Conservation (phyloP, 2,329 filamentous ascomycete genomes). For the Alternaria dauci region DNA sequence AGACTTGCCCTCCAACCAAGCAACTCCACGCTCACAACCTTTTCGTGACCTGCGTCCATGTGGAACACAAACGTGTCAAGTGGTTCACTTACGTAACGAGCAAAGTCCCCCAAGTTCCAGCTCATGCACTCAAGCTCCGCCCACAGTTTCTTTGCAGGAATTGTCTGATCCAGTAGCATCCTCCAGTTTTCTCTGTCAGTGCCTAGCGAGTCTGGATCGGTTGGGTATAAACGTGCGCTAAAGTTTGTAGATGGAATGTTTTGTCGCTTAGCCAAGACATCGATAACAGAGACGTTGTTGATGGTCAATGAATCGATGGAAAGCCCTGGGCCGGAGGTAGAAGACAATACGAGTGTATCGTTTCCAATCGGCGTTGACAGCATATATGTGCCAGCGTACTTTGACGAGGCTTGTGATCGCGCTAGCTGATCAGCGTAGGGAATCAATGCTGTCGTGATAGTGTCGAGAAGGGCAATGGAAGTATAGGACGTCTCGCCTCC, state of each 20-base stretch:
- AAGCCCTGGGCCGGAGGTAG: conserved; percentile 29
- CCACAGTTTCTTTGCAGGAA: conserved; percentile 14
- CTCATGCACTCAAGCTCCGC: conserved; percentile 32
- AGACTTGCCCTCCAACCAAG: conserved; percentile 25
- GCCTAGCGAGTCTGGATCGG: conserved; percentile 28
- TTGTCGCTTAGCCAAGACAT: conserved; percentile 21
- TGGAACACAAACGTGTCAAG: conserved; percentile 33
- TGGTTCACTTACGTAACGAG: conserved; percentile 29
- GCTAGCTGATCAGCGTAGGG: conserved; percentile 33
- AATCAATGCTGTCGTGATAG: conserved; percentile 25
- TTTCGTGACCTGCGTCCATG: conserved; percentile 4
- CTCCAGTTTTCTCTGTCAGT: conserved; percentile 27
- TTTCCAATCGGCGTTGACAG: conserved; percentile 20
- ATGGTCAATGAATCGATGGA: conserved; percentile 23
- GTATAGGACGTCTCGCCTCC: conserved; percentile 23
- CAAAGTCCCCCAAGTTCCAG: conserved; percentile 31
- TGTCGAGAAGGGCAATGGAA: conserved; percentile 22
- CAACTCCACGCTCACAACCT: conserved; percentile 21
- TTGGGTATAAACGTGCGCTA: conserved; percentile 33
- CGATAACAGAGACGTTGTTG: conserved; percentile 27
- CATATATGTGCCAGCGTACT: conserved; percentile 35
- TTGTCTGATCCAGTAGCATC: conserved; percentile 25
- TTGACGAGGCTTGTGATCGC: conserved; percentile 22
- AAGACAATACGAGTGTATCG: conserved; percentile 12
- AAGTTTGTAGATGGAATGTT: conserved; percentile 17